Conservation (phyloP, 2,329 filamentous ascomycete species). For the Corinectria fuckeliana region DNA sequence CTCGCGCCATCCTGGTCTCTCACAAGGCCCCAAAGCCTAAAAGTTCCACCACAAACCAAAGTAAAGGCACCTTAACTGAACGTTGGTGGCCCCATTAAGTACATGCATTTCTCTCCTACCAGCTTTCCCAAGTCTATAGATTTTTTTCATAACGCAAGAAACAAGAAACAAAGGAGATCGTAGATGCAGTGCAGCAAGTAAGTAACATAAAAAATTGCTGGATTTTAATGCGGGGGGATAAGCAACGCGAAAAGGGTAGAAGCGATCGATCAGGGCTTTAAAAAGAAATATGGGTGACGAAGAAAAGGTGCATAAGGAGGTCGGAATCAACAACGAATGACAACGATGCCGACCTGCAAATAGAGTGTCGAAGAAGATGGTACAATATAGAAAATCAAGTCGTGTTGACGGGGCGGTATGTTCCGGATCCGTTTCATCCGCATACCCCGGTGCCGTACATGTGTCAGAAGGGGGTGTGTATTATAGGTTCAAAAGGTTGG, state of each 20-base stretch:
- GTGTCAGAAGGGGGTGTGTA: slow-evolving; percentile 18
- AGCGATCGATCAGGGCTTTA: slow-evolving; percentile 20
- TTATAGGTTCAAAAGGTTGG: slow-evolving; percentile 17
- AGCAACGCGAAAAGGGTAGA: slow-evolving; percentile 23
- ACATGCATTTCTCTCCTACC: slow-evolving; percentile 38
- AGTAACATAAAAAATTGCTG: slow-evolving; percentile 14
- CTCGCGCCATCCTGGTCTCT: slow-evolving; percentile 4
- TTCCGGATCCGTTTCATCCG: slow-evolving; percentile 30
- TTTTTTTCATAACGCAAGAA: slow-evolving; percentile 34
- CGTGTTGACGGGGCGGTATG: slow-evolving; percentile 25
- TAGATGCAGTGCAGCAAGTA: slow-evolving; percentile 29
- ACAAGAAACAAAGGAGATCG: slow-evolving; percentile 38
- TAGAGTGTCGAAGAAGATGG: slow-evolving; percentile 29
- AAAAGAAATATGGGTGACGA: slow-evolving; percentile 6
- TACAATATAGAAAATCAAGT: slow-evolving; percentile 30
- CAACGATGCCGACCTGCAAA: slow-evolving; percentile 33
- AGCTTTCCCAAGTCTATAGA: slow-evolving; percentile 36
- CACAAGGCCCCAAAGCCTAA: not conserved
- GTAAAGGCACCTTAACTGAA: slow-evolving; percentile 31
- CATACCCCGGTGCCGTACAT: slow-evolving; percentile 27
- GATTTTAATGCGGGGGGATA: slow-evolving; percentile 3
- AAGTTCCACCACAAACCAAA: slow-evolving; percentile 1
- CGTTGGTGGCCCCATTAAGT: slow-evolving; percentile 35
- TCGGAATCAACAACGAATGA: slow-evolving; percentile 26
- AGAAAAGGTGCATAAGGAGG: slow-evolving; percentile 30